Conservation (phyloP, 2,329 filamentous ascomycete genomes). For the Botrytis deweyae region DNA sequence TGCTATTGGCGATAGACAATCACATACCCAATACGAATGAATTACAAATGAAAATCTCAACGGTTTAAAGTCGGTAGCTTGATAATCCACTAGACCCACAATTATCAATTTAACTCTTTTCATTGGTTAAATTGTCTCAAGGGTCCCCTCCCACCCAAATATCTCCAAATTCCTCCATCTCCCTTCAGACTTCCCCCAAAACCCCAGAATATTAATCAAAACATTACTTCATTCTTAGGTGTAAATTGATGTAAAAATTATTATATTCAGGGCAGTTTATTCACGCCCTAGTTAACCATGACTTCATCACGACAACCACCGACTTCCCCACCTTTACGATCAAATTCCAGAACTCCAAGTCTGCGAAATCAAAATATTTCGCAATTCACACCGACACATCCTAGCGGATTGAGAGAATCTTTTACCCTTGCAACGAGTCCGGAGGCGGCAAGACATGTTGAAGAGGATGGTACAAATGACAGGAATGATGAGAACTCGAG, state of each 20-base stretch:
- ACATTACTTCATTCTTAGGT: constrained; percentile 3
- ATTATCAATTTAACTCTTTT: constrained; percentile 1
- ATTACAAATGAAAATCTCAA: constrained; percentile 15
- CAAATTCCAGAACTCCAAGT: constrained; percentile 12
- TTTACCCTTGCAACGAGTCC: constrained; percentile 33
- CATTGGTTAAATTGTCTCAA: neutral
- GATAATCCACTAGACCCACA: neutral
- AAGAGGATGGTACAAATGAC: constrained; percentile 28
- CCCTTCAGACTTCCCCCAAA: neutral
- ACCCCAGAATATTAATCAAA: neutral
- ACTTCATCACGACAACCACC: constrained; percentile 16
- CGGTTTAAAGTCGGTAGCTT: constrained; percentile 6
- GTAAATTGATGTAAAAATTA: constrained; percentile 12
- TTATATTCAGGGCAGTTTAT: neutral
- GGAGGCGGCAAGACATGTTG: constrained; percentile 10
- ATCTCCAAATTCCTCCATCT: neutral
- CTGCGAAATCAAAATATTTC: constrained; percentile 13
- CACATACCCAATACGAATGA: neutral
- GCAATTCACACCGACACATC: constrained; percentile 30
- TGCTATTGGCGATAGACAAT: neutral
- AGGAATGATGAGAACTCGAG: neutral
- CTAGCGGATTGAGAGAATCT: constrained; percentile 36
- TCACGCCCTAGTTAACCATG: constrained; percentile 10
- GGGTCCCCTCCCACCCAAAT: constrained; percentile 1
- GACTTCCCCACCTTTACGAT: constrained; percentile 7